Evolutionary conservation across 2,329 filamentous ascomycete species (phyloP).

Genomic region (Ceratocystis alfenasii): DNA sequence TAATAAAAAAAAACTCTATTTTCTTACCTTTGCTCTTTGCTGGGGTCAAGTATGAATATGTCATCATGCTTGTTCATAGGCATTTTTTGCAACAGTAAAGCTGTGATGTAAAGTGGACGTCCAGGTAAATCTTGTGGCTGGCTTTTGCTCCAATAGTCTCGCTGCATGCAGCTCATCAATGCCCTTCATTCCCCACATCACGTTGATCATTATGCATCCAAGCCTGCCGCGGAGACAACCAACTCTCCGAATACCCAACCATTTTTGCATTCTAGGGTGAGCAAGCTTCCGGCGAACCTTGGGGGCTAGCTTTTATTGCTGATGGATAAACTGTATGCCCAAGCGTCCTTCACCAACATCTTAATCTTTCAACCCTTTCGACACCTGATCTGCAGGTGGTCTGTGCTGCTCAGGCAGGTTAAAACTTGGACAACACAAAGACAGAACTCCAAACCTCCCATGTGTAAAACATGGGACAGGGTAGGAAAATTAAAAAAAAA

Average conservation of each 20-base stretch:
- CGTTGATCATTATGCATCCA: neutral
- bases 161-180: neutral
- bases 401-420: neutral
- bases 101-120: neutral
- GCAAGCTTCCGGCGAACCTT: no score
- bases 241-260: neutral
- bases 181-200: neutral
- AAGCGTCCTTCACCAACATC: conserved; percentile 1
- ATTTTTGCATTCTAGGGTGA: no score
- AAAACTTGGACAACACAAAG: neutral
- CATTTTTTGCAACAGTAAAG: neutral
- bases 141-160: neutral
- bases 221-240: neutral
- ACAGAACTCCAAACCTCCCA: neutral
- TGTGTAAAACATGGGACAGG: neutral
- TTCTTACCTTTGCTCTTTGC: no score
- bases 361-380: neutral
- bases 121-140: neutral
- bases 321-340: neutral
- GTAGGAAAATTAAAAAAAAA: neutral
- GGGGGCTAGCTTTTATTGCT: no score
- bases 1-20: no score
- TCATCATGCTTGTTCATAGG: no score
- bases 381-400: neutral
- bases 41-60: no score